Percentiles rank a stretch among this genome's conserved stretches.
Conservation (phyloP, 371 early-diverging fungal genomes). For the Zychaea mexicana region DNA sequence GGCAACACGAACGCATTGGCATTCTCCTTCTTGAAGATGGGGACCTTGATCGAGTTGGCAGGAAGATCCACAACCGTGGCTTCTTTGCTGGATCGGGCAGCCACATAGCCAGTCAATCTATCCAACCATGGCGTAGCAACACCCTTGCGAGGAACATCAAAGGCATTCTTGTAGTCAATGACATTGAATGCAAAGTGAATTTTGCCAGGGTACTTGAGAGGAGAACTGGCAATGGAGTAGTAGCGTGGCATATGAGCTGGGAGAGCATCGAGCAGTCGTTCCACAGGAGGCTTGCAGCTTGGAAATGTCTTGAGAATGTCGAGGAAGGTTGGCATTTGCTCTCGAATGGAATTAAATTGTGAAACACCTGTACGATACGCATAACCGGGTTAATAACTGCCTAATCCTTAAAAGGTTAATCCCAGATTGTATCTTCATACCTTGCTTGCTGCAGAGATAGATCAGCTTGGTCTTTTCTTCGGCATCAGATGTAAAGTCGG, state of each 20-base stretch:
- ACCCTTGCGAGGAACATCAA: slow-evolving; percentile 62
- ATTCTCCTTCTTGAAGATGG: slow-evolving; percentile 62
- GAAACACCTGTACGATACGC: slow-evolving; percentile 47
- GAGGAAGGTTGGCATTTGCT: slow-evolving; percentile 69
- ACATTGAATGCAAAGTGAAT: slow-evolving; percentile 86
- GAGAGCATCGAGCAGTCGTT: slow-evolving; percentile 73
- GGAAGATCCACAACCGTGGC: slow-evolving; percentile 17
- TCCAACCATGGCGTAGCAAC: slow-evolving; percentile 87
- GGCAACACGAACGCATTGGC: slow-evolving; percentile 65
- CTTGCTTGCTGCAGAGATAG: slow-evolving; percentile 81
- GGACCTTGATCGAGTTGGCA: slow-evolving; percentile 28
- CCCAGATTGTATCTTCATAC: slow-evolving; percentile 19
- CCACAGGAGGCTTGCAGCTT: slow-evolving; percentile 60
- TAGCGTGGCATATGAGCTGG: slow-evolving; percentile 84
- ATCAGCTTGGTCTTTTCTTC: slow-evolving; percentile 72
- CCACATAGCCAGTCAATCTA: slow-evolving; percentile 43
- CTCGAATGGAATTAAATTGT: slow-evolving; percentile 67
- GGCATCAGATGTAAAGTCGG: slow-evolving; percentile 69
- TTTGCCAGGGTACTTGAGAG: slow-evolving; percentile 46
- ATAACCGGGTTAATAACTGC: too few species aligned
- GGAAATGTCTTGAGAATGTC: slow-evolving; percentile 83
- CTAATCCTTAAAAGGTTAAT: too few species aligned
- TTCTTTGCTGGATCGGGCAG: slow-evolving; percentile 22
- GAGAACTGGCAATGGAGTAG: slow-evolving; percentile 84
- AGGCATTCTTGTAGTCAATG: slow-evolving; percentile 66